Evolutionary conservation across 2,329 filamentous ascomycete species (phyloP).

Genomic region (Penicillium concentricum): DNA sequence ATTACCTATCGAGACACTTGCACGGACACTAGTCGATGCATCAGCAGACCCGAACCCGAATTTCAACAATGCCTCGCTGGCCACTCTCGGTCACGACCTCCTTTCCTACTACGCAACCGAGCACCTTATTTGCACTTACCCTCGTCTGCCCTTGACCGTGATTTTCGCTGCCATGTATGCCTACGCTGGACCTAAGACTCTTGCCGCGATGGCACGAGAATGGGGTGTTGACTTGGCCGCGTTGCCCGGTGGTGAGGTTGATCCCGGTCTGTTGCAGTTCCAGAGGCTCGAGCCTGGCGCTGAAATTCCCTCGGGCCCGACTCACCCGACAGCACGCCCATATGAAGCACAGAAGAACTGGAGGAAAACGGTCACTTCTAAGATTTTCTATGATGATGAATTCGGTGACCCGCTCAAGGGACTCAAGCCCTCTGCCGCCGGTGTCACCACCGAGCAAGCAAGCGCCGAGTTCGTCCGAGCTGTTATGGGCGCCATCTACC

Average conservation of each 20-base stretch:
- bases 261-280: conserved; percentile 87
- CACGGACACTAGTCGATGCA: conserved; percentile 77
- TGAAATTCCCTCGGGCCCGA: conserved; percentile 38
- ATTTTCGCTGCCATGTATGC: conserved; percentile 82
- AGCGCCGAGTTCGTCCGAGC: conserved; percentile 78
- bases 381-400: conserved; percentile 77
- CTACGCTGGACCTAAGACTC: conserved; percentile 73
- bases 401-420: conserved; percentile 66
- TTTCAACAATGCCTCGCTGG: conserved; percentile 87
- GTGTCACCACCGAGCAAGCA: conserved; percentile 57
- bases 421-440: conserved; percentile 31
- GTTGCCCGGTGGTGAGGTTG: conserved; percentile 84
- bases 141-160: conserved; percentile 84
- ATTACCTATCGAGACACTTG: conserved; percentile 82
- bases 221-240: conserved; percentile 93
- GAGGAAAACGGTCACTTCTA: conserved; percentile 70
- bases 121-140: conserved; percentile 83
- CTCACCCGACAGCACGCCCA: conserved; percentile 43
- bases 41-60: conserved; percentile 75
- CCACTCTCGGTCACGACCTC: conserved; percentile 76
- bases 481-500: conserved; percentile 78
- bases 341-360: conserved; percentile 57
- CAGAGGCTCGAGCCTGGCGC: conserved; percentile 48
- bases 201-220: conserved; percentile 71
- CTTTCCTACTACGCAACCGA: conserved; percentile 88